Conservation (phyloP, 2,329 filamentous ascomycete species). For the Xylariaceae sp. region DNA sequence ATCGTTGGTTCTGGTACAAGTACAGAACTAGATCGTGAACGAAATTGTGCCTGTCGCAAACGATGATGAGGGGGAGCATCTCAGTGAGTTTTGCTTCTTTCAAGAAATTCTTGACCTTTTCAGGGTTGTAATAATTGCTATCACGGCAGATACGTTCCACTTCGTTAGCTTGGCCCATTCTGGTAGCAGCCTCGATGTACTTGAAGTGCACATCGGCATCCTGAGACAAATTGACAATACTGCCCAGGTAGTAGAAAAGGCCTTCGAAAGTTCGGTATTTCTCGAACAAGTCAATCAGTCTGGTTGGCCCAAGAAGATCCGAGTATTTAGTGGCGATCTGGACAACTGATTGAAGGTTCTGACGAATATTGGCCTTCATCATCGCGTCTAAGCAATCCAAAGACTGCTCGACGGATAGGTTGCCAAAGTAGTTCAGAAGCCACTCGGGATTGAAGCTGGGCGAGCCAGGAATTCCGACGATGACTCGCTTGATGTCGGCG, state of each 20-base stretch:
- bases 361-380: constrained; percentile 93
- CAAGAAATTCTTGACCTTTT: constrained; percentile 98
- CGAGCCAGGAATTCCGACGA: constrained; percentile 76
- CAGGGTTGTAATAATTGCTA: constrained; percentile 82
- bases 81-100: constrained; percentile 93
- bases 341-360: constrained; percentile 92
- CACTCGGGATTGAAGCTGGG: constrained; percentile 89
- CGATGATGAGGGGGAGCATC: constrained; percentile 93
- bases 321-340: constrained; percentile 98
- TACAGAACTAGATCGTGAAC: constrained; percentile 95
- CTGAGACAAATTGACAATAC: constrained; percentile 94
- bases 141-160: constrained; percentile 97
- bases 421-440: constrained; percentile 88
- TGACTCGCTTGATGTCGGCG: constrained; percentile 82
- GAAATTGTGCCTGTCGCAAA: constrained; percentile 99
- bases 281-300: constrained; percentile 89
- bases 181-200: constrained; percentile 96
- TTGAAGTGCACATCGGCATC: constrained; percentile 98
- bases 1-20: constrained; percentile 98
- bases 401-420: constrained; percentile 91
- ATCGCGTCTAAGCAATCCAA: constrained; percentile 93
- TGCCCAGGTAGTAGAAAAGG: constrained; percentile 96
- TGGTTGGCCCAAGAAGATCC: constrained; percentile 83
- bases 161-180: constrained; percentile 89
- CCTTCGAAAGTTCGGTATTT: constrained; percentile 97